These are phyloP conservation scores for Paramecium pentaurelia DNA, from an alignment of 73 alveolate species.

Conservation along the genomic window DNA sequence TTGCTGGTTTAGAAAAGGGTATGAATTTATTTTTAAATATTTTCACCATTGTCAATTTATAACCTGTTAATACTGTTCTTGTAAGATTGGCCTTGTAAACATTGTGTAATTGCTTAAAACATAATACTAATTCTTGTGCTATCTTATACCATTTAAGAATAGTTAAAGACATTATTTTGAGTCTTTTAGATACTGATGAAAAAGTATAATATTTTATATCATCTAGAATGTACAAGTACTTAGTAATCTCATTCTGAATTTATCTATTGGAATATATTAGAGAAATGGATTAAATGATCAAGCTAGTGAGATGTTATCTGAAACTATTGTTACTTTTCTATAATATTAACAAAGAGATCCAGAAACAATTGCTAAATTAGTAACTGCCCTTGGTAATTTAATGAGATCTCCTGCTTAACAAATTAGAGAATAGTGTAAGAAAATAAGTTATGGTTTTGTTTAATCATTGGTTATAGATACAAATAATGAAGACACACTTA, in stretches of 20 bases:
- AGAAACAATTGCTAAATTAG: background rate
- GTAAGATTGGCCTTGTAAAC: background rate
- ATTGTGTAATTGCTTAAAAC: background rate
- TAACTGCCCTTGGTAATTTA: conserved; percentile 32
- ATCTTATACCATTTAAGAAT: background rate
- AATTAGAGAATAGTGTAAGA: background rate
- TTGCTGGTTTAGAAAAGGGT: conserved; percentile 50
- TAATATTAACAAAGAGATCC: background rate
- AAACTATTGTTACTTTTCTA: background rate
- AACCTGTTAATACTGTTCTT: background rate
- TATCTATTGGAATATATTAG: background rate
- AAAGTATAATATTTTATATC: background rate
- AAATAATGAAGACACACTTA: background rate
- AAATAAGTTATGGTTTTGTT: background rate
- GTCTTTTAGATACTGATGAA: background rate
- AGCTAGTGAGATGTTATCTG: background rate
- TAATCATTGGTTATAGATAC: background rate
- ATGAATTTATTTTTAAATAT: background rate
- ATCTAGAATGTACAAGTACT: background rate
- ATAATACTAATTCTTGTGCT: background rate
- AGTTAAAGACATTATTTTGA: background rate
- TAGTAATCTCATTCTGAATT: background rate
- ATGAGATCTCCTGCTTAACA: background rate
- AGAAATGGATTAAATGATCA: background rate
- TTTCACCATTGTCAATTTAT: background rate